A percentile compares a stretch with the other conserved stretches of the same genome.
These are phyloP conservation scores for Leucocoprinus leucothites DNA, from an alignment of 768 basidiomycete species.

Conservation along the genomic window DNA sequence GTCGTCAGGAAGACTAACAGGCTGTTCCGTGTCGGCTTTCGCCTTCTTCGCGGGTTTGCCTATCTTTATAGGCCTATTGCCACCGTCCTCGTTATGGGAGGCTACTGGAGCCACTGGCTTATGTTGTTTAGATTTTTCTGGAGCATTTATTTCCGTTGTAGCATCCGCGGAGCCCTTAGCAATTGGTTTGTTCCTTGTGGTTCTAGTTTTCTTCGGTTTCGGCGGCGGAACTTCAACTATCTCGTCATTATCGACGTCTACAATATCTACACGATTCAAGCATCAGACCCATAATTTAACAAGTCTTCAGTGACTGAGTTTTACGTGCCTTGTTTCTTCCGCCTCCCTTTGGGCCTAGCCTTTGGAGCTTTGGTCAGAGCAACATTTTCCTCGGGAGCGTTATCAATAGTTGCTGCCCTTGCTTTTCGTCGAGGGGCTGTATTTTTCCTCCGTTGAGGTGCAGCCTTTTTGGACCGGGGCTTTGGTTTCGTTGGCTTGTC, in stretches of 20 bases:
- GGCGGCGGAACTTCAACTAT: background rate
- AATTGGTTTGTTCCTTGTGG: background rate
- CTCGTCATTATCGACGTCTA: background rate
- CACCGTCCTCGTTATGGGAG: no score
- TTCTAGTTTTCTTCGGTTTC: background rate
- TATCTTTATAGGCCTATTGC: no score
- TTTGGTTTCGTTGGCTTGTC: background rate
- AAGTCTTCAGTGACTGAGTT: background rate
- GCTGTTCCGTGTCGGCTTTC: background rate
- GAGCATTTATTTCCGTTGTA: background rate
- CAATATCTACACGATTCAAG: background rate
- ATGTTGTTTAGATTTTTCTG: background rate
- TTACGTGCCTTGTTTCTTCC: constrained; percentile 6
- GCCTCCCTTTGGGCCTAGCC: constrained; percentile 1
- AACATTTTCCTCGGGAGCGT: background rate
- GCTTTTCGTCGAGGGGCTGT: background rate
- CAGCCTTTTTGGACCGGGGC: background rate
- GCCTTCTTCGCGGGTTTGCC: background rate
- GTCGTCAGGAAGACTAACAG: background rate
- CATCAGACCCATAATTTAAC: no score
- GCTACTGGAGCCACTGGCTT: background rate
- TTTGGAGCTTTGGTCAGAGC: background rate
- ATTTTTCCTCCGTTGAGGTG: background rate
- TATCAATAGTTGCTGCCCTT: background rate
- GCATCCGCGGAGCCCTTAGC: background rate